These are phyloP conservation scores for Paraphoma chrysanthemicola DNA, from an alignment of 2,329 filamentous ascomycete species.

Conservation along the genomic window DNA sequence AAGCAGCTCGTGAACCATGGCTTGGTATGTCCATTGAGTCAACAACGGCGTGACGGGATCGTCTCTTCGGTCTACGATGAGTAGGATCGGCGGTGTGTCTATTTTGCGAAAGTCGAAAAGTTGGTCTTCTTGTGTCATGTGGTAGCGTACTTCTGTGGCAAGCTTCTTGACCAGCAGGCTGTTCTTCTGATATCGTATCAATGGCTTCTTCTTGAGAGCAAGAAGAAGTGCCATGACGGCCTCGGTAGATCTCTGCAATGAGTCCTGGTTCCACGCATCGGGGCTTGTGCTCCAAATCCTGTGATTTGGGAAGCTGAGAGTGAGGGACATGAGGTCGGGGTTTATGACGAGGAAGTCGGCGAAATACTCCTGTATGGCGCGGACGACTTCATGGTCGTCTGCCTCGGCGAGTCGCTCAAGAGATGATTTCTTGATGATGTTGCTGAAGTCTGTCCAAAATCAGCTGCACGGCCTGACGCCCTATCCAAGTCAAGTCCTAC, in stretches of 20 bases:
- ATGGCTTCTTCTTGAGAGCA: constrained; percentile 92
- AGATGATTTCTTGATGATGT: constrained; percentile 95
- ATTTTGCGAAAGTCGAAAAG: constrained; percentile 95
- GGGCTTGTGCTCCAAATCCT: constrained; percentile 82
- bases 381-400: constrained; percentile 96
- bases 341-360: constrained; percentile 96
- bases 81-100: constrained; percentile 90
- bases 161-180: constrained; percentile 91
- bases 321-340: constrained; percentile 86
- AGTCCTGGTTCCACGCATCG: constrained; percentile 90
- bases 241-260: constrained; percentile 84
- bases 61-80: constrained; percentile 89
- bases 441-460: constrained; percentile 77
- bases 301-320: constrained; percentile 73
- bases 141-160: constrained; percentile 88
- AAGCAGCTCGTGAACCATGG: constrained; percentile 98
- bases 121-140: constrained; percentile 94
- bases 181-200: constrained; percentile 92
- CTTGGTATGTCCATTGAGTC: constrained; percentile 99
- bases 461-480: constrained; percentile 11
- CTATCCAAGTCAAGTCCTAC: constrained; percentile 36
- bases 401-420: constrained; percentile 93
- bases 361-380: constrained; percentile 92
- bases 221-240: constrained; percentile 84
- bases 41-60: constrained; percentile 93